phyloP scores from a whole-genome alignment of 768 basidiomycete species.

The Tricholomella constricta region DNA sequence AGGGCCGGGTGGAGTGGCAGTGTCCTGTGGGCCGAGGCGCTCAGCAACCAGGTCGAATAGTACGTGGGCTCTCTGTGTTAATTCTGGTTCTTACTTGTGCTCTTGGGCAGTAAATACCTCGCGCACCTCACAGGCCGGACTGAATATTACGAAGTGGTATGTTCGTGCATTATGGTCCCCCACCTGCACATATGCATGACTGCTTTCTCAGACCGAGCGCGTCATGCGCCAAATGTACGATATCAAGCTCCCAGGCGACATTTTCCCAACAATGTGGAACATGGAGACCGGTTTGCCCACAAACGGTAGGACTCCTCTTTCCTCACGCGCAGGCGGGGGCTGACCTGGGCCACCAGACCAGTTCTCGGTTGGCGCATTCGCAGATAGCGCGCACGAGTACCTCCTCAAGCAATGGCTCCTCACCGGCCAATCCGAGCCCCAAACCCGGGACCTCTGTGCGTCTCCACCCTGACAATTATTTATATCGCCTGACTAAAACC shows the following conservation, averaged over 20 bases:
- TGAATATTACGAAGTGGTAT: slow-evolving; percentile 54
- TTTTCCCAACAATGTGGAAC: slow-evolving; percentile 59
- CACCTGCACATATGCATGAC: neutral
- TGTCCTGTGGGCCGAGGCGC: slow-evolving; percentile 41
- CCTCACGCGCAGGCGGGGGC: neutral
- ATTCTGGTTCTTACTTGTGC: slow-evolving; percentile 7
- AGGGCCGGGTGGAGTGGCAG: slow-evolving; percentile 32
- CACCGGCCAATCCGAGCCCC: slow-evolving; percentile 52
- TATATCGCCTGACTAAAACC: slow-evolving; percentile 27
- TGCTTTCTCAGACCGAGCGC: slow-evolving; percentile 41
- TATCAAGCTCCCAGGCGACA: slow-evolving; percentile 43
- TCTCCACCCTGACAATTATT: slow-evolving; percentile 32
- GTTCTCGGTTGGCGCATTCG: slow-evolving; percentile 55
- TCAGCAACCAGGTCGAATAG: slow-evolving; percentile 70
- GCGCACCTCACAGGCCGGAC: slow-evolving; percentile 73
- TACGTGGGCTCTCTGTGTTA: slow-evolving; percentile 24
- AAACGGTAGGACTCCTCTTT: slow-evolving; percentile 37
- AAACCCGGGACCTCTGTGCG: slow-evolving; percentile 59
- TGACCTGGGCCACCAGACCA: slow-evolving; percentile 30
- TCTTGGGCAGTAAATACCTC: slow-evolving; percentile 63
- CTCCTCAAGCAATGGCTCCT: slow-evolving; percentile 70
- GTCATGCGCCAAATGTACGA: slow-evolving; percentile 53
- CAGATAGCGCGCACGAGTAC: slow-evolving; percentile 73
- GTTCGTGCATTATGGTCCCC: neutral
- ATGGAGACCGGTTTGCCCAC: slow-evolving; percentile 42